Evolutionary conservation across 768 basidiomycete genomes (phyloP).

Genomic region (Termitomyces sp.): DNA sequence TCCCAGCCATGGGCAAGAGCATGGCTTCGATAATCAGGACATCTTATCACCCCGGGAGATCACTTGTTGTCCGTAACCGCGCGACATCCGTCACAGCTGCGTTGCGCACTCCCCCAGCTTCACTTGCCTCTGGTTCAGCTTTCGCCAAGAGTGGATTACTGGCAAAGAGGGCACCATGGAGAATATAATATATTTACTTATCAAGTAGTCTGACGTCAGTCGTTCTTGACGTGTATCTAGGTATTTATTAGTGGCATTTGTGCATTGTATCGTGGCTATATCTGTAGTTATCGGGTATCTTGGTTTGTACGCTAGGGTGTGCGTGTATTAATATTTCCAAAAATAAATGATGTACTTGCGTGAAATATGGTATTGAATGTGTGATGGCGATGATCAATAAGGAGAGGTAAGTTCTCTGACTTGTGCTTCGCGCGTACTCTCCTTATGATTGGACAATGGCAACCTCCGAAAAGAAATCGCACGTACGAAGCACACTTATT

Average conservation of each 20-base stretch:
- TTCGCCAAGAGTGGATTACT: not conserved
- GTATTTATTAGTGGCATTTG: not conserved
- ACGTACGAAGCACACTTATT: not conserved
- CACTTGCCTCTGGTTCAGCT: not conserved
- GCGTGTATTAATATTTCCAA: not conserved
- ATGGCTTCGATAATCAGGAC: not conserved
- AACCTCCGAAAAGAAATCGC: not conserved
- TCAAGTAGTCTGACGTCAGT: not conserved
- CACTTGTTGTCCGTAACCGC: constrained; percentile 11
- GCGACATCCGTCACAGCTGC: constrained; percentile 7
- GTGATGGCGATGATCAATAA: not conserved
- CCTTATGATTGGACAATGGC: not conserved
- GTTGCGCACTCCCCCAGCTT: not conserved
- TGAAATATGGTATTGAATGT: not conserved
- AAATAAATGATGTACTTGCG: not conserved
- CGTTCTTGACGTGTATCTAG: not conserved
- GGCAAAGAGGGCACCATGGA: constrained; percentile 14
- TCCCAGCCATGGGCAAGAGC: not conserved
- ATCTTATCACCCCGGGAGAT: constrained; percentile 9
- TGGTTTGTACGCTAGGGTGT: not conserved
- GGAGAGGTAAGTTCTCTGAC: no score
- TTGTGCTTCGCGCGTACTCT: not conserved
- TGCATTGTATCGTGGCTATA: not conserved
- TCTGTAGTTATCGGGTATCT: not conserved
- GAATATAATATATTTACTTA: constrained; percentile 1